Evolutionary conservation across 805 yeast species (phyloP).

Genomic region (Candida boleticola): DNA sequence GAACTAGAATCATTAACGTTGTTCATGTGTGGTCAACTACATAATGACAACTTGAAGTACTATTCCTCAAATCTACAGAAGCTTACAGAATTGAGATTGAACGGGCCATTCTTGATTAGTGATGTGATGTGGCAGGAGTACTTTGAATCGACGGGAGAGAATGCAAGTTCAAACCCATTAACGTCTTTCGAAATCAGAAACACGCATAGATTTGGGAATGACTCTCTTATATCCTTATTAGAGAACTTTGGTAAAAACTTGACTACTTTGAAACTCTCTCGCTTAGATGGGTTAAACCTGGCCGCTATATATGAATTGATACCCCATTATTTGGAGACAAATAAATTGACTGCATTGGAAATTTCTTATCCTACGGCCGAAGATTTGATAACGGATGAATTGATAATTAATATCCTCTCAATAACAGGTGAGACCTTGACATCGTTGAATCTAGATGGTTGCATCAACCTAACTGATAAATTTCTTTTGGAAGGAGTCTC

Average conservation of each 20-base stretch:
- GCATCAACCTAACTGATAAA: constrained; percentile 67
- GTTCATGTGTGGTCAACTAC: constrained; percentile 91
- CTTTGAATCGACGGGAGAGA: constrained; percentile 49
- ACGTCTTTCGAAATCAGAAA: constrained; percentile 63
- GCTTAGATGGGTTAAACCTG: constrained; percentile 70
- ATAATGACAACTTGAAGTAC: constrained; percentile 69
- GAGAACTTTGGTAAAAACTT: constrained; percentile 56
- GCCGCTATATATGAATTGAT: constrained; percentile 57
- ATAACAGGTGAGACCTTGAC: constrained; percentile 61
- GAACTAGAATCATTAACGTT: constrained; percentile 61
- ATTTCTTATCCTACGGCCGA: constrained; percentile 67
- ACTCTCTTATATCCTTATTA: constrained; percentile 59
- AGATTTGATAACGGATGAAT: constrained; percentile 65
- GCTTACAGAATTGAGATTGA: constrained; percentile 58
- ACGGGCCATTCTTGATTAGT: constrained; percentile 87
- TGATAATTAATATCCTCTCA: constrained; percentile 58
- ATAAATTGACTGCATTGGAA: constrained; percentile 55
- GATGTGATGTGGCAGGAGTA: constrained; percentile 75
- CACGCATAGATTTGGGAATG: constrained; percentile 79
- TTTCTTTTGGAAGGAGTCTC: constrained; percentile 55
- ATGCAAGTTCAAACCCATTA: constrained; percentile 40
- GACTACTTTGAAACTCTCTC: constrained; percentile 55
- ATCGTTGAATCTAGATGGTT: constrained; percentile 66
- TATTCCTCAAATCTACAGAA: constrained; percentile 56
- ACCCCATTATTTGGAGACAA: constrained; percentile 53